Percentiles rank a stretch among this genome's conserved stretches.
These are phyloP conservation scores for Ramaria rubella DNA, from an alignment of 768 basidiomycete species.

Conservation along the genomic window DNA sequence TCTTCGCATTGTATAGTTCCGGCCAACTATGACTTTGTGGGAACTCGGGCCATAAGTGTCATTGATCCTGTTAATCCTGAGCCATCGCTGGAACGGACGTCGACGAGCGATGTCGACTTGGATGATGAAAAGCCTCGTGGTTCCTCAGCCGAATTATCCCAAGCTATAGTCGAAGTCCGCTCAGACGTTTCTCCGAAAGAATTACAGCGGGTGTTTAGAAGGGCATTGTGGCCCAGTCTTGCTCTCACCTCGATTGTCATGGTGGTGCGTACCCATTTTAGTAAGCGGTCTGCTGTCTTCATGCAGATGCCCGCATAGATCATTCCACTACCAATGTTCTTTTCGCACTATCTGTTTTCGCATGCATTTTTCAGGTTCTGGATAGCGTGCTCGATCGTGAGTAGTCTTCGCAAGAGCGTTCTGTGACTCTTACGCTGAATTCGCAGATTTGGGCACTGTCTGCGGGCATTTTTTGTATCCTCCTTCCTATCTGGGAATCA, in stretches of 20 bases:
- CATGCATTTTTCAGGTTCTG: conserved; percentile 32
- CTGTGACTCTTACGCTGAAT: conserved; percentile 1
- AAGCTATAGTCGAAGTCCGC: background rate
- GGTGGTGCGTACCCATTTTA: conserved; percentile 22
- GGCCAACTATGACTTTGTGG: conserved; percentile 33
- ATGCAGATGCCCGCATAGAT: background rate
- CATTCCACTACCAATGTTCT: conserved; percentile 36
- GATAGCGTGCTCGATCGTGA: conserved; percentile 32
- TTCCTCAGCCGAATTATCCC: background rate
- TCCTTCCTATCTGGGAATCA: conserved; percentile 35
- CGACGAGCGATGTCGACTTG: background rate
- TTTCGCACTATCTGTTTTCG: conserved; percentile 32
- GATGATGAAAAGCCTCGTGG: background rate
- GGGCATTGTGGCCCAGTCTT: conserved; percentile 28
- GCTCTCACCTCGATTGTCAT: conserved; percentile 29
- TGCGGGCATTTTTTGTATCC: conserved; percentile 32
- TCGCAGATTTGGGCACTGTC: conserved; percentile 30
- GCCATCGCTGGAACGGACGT: background rate
- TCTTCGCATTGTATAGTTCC: conserved; percentile 21
- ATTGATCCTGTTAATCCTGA: conserved; percentile 22
- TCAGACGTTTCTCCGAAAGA: background rate
- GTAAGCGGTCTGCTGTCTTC: background rate
- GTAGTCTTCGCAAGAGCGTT: conserved; percentile 11
- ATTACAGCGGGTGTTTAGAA: conserved; percentile 24
- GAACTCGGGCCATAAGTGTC: conserved; percentile 29